These are phyloP conservation scores for Clarkia xantiana DNA, from an alignment of 345 rosid genomes.

Conservation along the genomic window DNA sequence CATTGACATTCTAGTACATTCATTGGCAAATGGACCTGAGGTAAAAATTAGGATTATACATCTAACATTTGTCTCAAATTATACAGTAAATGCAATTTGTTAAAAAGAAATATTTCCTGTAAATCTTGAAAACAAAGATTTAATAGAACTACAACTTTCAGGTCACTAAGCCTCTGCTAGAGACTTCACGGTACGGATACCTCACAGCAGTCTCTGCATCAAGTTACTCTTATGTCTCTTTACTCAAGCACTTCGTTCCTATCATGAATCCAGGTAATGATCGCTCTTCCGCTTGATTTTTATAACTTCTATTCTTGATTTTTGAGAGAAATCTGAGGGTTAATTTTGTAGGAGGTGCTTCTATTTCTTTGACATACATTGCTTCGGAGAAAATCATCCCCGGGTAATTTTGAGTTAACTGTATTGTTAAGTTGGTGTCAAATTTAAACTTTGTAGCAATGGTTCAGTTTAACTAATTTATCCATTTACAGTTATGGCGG, in stretches of 20 bases:
- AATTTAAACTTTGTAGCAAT: background rate
- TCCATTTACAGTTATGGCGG: slow-evolving; percentile 36
- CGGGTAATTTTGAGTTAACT: slow-evolving; percentile 18
- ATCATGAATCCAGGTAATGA: slow-evolving; percentile 33
- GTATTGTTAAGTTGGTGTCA: background rate
- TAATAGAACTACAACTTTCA: background rate
- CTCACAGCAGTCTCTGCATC: slow-evolving; percentile 38
- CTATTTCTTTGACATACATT: slow-evolving; percentile 44
- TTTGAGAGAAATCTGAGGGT: background rate
- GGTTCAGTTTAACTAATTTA: background rate
- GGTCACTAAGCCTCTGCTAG: slow-evolving; percentile 32
- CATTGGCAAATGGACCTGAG: slow-evolving; percentile 68
- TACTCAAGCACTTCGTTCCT: slow-evolving; percentile 30
- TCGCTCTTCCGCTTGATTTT: background rate
- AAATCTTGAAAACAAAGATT: no score
- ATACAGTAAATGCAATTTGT: no score
- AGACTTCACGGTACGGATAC: slow-evolving; percentile 36
- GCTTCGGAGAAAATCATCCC: slow-evolving; percentile 43
- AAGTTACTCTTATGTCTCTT: slow-evolving; percentile 32
- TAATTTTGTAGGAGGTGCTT: slow-evolving; percentile 35
- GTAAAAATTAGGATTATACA: slow-evolving; percentile 11
- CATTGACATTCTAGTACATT: slow-evolving; percentile 55
- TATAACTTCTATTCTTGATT: no score
- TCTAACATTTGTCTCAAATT: no score
- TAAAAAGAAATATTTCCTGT: no score